phyloP scores from a whole-genome alignment of 164 flowering plant genomes.

The Nymphaea colorata region DNA sequence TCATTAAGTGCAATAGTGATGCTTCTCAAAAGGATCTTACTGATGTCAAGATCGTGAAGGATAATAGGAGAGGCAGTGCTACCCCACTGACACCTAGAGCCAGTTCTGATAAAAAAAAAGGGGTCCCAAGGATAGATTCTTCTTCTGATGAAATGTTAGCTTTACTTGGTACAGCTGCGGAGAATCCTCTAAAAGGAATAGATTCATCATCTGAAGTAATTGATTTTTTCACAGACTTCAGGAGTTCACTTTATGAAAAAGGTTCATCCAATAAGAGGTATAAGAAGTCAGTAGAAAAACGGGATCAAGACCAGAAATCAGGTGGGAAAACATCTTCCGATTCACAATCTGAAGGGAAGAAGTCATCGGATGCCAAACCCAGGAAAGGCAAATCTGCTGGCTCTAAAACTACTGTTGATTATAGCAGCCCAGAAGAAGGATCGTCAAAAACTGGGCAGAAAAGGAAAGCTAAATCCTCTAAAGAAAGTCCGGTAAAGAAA shows the following conservation, averaged over 20 bases:
- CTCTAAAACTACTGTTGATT: slow-evolving; percentile 4
- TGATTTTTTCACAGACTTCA: slow-evolving; percentile 35
- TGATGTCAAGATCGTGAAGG: background rate
- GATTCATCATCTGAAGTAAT: slow-evolving; percentile 12
- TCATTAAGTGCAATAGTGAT: slow-evolving; percentile 12
- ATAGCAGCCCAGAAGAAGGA: slow-evolving; percentile 27
- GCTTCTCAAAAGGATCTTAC: background rate
- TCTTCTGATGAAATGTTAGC: slow-evolving; percentile 27
- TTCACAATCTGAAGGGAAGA: background rate
- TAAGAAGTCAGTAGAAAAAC: slow-evolving; percentile 9
- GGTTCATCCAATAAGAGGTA: slow-evolving; percentile 6
- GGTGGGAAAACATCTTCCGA: background rate
- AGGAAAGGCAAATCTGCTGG: background rate
- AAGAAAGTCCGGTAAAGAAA: slow-evolving; percentile 8
- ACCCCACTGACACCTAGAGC: background rate
- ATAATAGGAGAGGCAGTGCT: background rate
- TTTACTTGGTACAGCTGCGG: slow-evolving; percentile 40
- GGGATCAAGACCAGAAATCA: slow-evolving; percentile 9
- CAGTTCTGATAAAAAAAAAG: background rate
- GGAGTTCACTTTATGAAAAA: slow-evolving; percentile 27
- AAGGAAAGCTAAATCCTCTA: slow-evolving; percentile 11
- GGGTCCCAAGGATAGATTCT: background rate
- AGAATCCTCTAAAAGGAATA: slow-evolving; percentile 29
- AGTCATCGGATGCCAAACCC: slow-evolving; percentile 5
- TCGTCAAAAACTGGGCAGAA: slow-evolving; percentile 8